A percentile compares a stretch with the other conserved stretches of the same genome.
These are phyloP conservation scores for Ceratocystis harringtonii DNA, from an alignment of 2,329 filamentous ascomycete species.

Conservation along the genomic window DNA sequence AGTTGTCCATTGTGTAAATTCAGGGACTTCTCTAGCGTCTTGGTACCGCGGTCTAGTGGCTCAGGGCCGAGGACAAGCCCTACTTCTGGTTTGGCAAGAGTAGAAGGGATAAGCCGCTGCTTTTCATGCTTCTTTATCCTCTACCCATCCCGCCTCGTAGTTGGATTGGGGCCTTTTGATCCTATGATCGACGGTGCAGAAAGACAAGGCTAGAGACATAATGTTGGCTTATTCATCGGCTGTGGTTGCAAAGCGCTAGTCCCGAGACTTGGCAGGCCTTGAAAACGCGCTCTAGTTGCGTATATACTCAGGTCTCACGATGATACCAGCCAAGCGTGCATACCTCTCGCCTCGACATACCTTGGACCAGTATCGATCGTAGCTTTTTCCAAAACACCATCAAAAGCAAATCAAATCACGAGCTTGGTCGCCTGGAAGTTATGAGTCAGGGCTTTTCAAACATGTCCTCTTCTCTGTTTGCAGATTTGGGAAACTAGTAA, in stretches of 20 bases:
- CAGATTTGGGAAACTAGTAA: neutral
- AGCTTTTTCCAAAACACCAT: neutral
- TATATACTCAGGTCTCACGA: neutral
- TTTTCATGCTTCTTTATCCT: neutral
- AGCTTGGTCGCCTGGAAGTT: neutral
- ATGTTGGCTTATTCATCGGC: neutral
- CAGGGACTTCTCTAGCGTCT: neutral
- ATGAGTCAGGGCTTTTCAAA: neutral
- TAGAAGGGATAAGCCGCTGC: neutral
- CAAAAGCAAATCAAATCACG: neutral
- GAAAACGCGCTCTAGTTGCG: neutral
- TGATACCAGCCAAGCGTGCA: neutral
- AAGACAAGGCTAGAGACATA: neutral
- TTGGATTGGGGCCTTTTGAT: neutral
- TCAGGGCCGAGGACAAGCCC: too few relatives aligned
- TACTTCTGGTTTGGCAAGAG: neutral
- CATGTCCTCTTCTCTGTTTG: neutral
- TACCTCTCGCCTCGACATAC: neutral
- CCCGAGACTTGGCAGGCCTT: neutral
- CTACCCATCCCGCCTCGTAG: neutral
- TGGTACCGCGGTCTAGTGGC: too few relatives aligned
- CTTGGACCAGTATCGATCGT: neutral
- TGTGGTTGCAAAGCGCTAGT: neutral
- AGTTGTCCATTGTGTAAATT: neutral
- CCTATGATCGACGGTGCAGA: conserved; percentile 1